These are phyloP conservation scores for Mrakia blollopis DNA, from an alignment of 768 basidiomycete species.

Conservation along the genomic window DNA sequence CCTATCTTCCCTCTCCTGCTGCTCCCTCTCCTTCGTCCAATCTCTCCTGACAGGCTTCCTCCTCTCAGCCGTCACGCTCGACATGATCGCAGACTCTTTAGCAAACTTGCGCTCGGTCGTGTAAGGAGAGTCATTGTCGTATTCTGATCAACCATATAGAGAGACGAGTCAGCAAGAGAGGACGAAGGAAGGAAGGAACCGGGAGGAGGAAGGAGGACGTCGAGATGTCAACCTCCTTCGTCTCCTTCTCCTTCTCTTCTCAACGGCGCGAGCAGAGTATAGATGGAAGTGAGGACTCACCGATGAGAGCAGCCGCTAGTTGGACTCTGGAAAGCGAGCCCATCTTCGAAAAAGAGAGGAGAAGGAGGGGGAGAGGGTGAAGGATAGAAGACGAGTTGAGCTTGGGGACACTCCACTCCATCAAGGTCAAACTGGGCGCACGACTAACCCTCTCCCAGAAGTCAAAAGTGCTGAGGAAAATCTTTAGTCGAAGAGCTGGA, in stretches of 20 bases:
- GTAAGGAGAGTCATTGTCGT: constrained; percentile 29
- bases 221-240: too few relatives aligned
- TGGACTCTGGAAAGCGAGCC: constrained; percentile 24
- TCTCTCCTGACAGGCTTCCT: neutral
- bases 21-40: constrained; percentile 6
- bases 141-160: constrained; percentile 5
- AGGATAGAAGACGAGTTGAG: neutral
- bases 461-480: too few relatives aligned
- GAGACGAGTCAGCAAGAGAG: neutral
- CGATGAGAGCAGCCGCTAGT: constrained; percentile 31
- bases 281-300: neutral
- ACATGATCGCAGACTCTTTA: constrained; percentile 29
- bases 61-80: neutral
- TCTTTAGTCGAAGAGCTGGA: too few relatives aligned
- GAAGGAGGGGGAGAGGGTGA: neutral
- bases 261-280: neutral
- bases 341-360: neutral
- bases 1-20: neutral
- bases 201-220: neutral
- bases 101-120: constrained; percentile 13
- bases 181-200: neutral
- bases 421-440: too few relatives aligned
- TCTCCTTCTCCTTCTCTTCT: neutral
- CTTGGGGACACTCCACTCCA: too few relatives aligned
- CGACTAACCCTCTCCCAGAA: too few relatives aligned